Base-by-base conservation (phyloP, 1,284 basidiomycete genomes). In the Cerrena zonata region DNA sequence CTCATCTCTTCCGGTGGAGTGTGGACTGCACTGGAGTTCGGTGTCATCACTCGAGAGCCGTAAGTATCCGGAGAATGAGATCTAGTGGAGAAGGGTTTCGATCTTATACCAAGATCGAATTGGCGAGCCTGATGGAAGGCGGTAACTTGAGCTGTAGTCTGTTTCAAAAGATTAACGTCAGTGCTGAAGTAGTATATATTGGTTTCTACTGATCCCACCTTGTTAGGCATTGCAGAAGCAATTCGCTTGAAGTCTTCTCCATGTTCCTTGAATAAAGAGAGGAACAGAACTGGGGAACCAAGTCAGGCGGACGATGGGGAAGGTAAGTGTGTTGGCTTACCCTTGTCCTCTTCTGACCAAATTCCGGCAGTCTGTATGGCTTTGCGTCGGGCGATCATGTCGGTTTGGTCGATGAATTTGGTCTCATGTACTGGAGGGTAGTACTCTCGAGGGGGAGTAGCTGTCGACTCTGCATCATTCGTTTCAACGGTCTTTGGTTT, bases 161-260 rank as follows among this genome's bases (percentile, higher is more conserved):
- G 50, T 25, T 47, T n/a, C 15, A 54, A 37, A 55, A 47, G 26
- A 42, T 42, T 18, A 46, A 49, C 23, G n/a, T n/a, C n/a, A n/a
- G n/a, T n/a, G n/a, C n/a, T n/a, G n/a, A n/a, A n/a, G n/a, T n/a
- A n/a, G n/a, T n/a, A n/a, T n/a, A n/a, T n/a, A n/a, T n/a, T n/a
- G n/a, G n/a, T n/a, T n/a, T n/a, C n/a, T 13, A 39, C 18, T 26
- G 22, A 38, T n/a, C 61, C 49, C 53, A 80, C 80, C 74, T 93
- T 93, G 62, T 81, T 84, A 5, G 81, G 80, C 70, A 94, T 78
- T 5, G 78, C 78, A 3, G 82, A 76, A 1, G 90, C 82, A 44
- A 94, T 87, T 15, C 79, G 75, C 55, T 84, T 80, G 66, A 88
- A 89, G 60, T 92, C 80, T 56, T 82, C 80, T 37, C 89, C 89